Conservation (phyloP, 495 filamentous ascomycete genomes). For the Neurospora cerealis region DNA sequence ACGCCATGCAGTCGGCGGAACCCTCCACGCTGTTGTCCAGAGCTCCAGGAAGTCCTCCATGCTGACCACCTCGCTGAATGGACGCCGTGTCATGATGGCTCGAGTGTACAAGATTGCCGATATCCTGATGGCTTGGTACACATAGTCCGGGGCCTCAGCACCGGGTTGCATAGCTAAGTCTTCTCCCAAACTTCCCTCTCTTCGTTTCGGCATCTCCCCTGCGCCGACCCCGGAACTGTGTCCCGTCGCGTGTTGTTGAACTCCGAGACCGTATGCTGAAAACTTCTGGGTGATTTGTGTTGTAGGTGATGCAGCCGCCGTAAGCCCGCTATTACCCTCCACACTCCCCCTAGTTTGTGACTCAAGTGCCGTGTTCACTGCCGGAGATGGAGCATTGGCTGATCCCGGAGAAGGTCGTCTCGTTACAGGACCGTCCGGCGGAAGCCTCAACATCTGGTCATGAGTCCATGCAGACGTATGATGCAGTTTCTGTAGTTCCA, state of each 20-base stretch:
- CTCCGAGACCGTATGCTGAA: background rate
- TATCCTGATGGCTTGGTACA: conserved; percentile 25
- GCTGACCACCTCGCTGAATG: conserved; percentile 15
- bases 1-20: conserved; percentile 24
- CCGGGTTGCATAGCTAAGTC: background rate
- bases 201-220: background rate
- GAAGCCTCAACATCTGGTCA: conserved; percentile 18
- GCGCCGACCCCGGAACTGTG: background rate
- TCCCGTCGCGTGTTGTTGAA: background rate
- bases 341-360: background rate
- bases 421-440: conserved; percentile 8
- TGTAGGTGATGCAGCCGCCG: background rate
- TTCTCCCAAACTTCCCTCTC: background rate
- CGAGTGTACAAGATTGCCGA: conserved; percentile 25
- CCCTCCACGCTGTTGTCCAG: conserved; percentile 27
- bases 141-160: conserved; percentile 10
- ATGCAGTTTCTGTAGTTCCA: conserved; percentile 24
- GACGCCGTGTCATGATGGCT: conserved; percentile 20
- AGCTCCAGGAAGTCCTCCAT: conserved; percentile 18
- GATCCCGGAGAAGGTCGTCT: conserved; percentile 2
- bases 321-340: background rate
- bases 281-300: background rate
- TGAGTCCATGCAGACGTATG: conserved; percentile 26
- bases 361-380: background rate
- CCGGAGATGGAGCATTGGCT: conserved; percentile 3